Evolutionary conservation across 257 asterid species (phyloP).

Genomic region (Fraxinus americana): DNA sequence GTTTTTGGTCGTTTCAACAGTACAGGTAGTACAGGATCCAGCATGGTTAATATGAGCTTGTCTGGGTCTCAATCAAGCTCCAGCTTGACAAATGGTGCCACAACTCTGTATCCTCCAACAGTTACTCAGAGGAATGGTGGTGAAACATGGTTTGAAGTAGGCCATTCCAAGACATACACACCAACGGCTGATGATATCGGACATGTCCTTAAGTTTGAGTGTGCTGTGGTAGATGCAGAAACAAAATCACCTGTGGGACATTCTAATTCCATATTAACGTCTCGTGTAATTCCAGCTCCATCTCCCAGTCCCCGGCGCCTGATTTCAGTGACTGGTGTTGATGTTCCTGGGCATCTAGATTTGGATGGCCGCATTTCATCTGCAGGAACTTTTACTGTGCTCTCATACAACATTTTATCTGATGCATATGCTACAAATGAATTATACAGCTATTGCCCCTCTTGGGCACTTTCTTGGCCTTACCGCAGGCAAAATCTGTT

Average conservation of each 20-base stretch:
- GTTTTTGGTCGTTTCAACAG: constrained; percentile 75
- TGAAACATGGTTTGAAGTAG: constrained; percentile 97
- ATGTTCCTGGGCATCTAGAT: constrained; percentile 64
- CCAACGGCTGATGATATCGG: constrained; percentile 94
- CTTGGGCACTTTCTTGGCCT: constrained; percentile 99
- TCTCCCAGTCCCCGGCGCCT: constrained; percentile 85
- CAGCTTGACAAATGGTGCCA: constrained; percentile 59
- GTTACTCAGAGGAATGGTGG: constrained; percentile 78
- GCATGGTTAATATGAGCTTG: constrained; percentile 42
- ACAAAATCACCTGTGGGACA: constrained; percentile 70
- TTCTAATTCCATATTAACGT: constrained; percentile 66
- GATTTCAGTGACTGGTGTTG: constrained; percentile 67
- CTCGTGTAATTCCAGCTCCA: constrained; percentile 98
- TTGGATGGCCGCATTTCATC: constrained; percentile 57
- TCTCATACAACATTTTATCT: constrained; percentile 86
- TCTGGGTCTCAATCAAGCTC: constrained; percentile 59
- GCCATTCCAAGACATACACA: constrained; percentile 77
- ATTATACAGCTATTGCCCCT: constrained; percentile 78
- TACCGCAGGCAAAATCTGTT: constrained; percentile 90
- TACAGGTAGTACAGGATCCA: constrained; percentile 63
- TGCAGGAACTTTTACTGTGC: constrained; percentile 85
- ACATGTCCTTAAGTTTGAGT: constrained; percentile 86
- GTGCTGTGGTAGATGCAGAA: constrained; percentile 75
- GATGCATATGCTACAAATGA: constrained; percentile 77
- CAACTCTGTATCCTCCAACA: constrained; percentile 71